Conservation (phyloP, 768 basidiomycete genomes). For the Mycena rosella region DNA sequence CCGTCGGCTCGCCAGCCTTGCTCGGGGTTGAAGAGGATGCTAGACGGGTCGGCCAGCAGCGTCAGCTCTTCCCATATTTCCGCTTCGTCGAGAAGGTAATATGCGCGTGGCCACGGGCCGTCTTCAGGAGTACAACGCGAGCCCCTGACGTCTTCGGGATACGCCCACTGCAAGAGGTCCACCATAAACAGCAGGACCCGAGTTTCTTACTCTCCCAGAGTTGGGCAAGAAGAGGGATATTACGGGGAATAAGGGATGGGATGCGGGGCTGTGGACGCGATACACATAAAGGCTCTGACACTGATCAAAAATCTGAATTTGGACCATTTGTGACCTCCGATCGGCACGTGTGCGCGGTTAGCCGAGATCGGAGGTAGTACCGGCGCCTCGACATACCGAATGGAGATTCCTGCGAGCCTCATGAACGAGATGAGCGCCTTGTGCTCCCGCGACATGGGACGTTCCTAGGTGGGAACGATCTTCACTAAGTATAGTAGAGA, state of each 20-base stretch:
- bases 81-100: conserved; percentile 62
- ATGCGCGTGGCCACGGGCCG: conserved; percentile 74
- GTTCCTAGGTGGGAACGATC: too few species aligned
- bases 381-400: background rate
- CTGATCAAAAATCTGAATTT: background rate
- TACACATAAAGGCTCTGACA: conserved; percentile 23
- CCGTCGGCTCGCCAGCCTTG: conserved; percentile 62
- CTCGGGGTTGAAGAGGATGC: conserved; percentile 50
- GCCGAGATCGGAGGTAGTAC: background rate
- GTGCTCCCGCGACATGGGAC: too few species aligned
- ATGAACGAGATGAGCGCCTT: background rate
- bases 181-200: conserved; percentile 18
- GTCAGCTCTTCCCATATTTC: conserved; percentile 68
- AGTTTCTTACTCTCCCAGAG: background rate
- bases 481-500: background rate
- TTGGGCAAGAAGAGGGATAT: conserved; percentile 4
- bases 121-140: conserved; percentile 73
- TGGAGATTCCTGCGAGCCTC: background rate
- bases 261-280: conserved; percentile 20
- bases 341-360: conserved; percentile 27
- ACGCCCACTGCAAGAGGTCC: conserved; percentile 53
- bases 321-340: conserved; percentile 1
- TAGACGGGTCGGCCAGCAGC: conserved; percentile 65
- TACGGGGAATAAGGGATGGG: conserved; percentile 3
- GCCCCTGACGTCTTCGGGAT: conserved; percentile 72